Evolutionary conservation across 192 early-diverging fungal species (phyloP).

Genomic region (Backusella circina): DNA sequence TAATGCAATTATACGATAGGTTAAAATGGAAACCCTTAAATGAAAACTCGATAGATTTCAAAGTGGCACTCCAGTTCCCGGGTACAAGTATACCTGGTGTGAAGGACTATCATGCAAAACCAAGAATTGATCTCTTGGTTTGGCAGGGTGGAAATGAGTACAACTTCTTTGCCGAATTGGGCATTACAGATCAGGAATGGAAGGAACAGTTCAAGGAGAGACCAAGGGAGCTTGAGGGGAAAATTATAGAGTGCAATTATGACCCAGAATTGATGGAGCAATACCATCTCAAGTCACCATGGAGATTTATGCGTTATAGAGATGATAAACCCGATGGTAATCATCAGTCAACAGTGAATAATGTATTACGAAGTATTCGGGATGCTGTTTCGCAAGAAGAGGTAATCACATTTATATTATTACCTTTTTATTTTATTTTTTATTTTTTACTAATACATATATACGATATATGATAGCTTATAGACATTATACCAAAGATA

Average conservation of each 20-base stretch:
- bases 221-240: constrained; percentile 40
- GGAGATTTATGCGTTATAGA: constrained; percentile 76
- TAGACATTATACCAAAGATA: constrained; percentile 28
- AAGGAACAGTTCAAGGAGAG: constrained; percentile 31
- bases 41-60: constrained; percentile 81
- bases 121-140: constrained; percentile 45
- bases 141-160: constrained; percentile 46
- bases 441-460: background rate
- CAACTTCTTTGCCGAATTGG: constrained; percentile 46
- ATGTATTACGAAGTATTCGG: constrained; percentile 64
- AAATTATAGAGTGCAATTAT: constrained; percentile 63
- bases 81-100: constrained; percentile 22
- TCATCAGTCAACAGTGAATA: constrained; percentile 53
- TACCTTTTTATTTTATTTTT: background rate
- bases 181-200: constrained; percentile 57
- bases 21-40: constrained; percentile 85
- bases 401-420: constrained; percentile 21
- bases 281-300: constrained; percentile 34
- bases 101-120: constrained; percentile 23
- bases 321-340: constrained; percentile 80
- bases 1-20: constrained; percentile 36
- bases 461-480: constrained; percentile 1
- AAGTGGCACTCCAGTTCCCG: constrained; percentile 37
- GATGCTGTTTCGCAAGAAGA: constrained; percentile 68
- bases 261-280: constrained; percentile 41